phyloP scores from a whole-genome alignment of 2,329 filamentous ascomycete genomes.

The Emmonsia crescens region DNA sequence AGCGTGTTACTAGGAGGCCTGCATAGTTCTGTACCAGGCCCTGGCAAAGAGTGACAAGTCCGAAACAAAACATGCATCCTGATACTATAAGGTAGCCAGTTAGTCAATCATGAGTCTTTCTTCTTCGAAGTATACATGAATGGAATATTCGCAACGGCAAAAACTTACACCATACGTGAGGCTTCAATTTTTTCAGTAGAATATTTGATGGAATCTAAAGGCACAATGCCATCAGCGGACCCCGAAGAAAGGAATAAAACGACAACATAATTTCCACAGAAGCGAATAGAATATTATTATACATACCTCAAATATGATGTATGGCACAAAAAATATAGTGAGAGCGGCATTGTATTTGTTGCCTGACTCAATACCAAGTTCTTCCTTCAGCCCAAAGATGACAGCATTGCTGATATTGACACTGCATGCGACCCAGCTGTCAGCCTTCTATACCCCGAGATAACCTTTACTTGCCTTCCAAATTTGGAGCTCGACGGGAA shows the following conservation, averaged over 20 bases:
- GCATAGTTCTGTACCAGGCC: constrained; percentile 68
- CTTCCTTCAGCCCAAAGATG: constrained; percentile 52
- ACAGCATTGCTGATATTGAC: constrained; percentile 73
- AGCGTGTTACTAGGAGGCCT: constrained; percentile 66
- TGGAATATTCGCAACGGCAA: background rate
- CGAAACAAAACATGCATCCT: constrained; percentile 75
- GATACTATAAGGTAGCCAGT: constrained; percentile 40
- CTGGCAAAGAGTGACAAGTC: constrained; percentile 62
- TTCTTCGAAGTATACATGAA: background rate
- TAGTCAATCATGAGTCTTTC: constrained; percentile 1
- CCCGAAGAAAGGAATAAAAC: background rate
- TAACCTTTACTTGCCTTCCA: background rate
- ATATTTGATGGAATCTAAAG: constrained; percentile 62
- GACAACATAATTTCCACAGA: background rate
- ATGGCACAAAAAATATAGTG: constrained; percentile 74
- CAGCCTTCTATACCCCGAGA: constrained; percentile 7
- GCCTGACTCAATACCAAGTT: constrained; percentile 46
- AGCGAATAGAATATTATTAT: background rate
- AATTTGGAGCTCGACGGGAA: background rate
- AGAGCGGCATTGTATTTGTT: constrained; percentile 63
- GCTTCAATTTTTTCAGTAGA: constrained; percentile 56
- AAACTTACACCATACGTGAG: constrained; percentile 52
- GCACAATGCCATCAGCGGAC: background rate
- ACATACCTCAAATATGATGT: constrained; percentile 43
- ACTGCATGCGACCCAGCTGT: constrained; percentile 24